Conservation (phyloP, 768 basidiomycete species). For the Dacryopinax primogenitus region DNA sequence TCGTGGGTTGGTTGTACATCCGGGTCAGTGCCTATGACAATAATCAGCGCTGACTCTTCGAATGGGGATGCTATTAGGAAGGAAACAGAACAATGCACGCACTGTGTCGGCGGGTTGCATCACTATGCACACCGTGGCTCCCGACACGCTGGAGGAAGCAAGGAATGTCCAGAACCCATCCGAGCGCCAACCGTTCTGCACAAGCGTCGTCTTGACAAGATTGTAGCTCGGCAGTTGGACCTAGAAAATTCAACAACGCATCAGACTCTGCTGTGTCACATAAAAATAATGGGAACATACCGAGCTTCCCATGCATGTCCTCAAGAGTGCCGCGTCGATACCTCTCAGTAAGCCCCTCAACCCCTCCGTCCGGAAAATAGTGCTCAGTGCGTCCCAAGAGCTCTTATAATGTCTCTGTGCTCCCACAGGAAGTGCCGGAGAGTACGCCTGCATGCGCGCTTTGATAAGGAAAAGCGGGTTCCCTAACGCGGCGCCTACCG, state of each 20-base stretch:
- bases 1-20: conserved; percentile 91
- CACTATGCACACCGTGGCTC: conserved; percentile 75
- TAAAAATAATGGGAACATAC: conserved; percentile 28
- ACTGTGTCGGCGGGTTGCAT: conserved; percentile 96
- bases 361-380: conserved; percentile 67
- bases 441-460: conserved; percentile 98
- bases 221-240: conserved; percentile 95
- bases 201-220: conserved; percentile 73
- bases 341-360: conserved; percentile 73
- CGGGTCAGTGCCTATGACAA: conserved; percentile 61
- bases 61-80: neutral
- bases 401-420: conserved; percentile 85
- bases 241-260: conserved; percentile 27
- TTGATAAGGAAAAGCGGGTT: conserved; percentile 93
- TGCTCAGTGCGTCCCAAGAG: conserved; percentile 65
- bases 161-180: conserved; percentile 81
- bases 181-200: conserved; percentile 51
- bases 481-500: conserved; percentile 66
- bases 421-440: conserved; percentile 85
- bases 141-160: conserved; percentile 76
- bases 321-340: conserved; percentile 81
- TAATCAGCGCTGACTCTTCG: too few species aligned
- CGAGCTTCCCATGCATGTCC: conserved; percentile 91
- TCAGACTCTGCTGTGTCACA: neutral
- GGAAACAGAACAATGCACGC: conserved; percentile 25